Percentiles rank a stretch among this genome's conserved stretches.
phyloP scores from a whole-genome alignment of 345 rosid genomes.

The Salix koriyanagi region DNA sequence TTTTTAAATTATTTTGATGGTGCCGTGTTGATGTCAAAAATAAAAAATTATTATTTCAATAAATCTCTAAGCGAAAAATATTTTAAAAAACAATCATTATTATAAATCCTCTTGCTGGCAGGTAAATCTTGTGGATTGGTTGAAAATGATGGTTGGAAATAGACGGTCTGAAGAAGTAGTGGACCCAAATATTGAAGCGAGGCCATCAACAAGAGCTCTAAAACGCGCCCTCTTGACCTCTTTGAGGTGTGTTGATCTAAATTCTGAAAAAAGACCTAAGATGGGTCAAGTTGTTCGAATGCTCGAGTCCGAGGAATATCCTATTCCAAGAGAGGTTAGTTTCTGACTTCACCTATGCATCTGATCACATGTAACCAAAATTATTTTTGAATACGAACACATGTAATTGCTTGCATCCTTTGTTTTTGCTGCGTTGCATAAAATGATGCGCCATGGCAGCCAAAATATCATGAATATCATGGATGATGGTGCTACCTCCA shows the following conservation, averaged over 20 bases:
- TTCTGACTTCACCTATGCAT: background rate
- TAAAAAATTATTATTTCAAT: too few relatives aligned
- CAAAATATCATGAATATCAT: background rate
- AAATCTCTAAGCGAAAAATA: too few relatives aligned
- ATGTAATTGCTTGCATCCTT: background rate
- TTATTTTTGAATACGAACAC: background rate
- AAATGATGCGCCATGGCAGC: background rate
- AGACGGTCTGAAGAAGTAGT: slow-evolving; percentile 90
- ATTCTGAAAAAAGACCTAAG: slow-evolving; percentile 85
- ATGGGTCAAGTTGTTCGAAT: slow-evolving; percentile 99
- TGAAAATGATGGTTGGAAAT: slow-evolving; percentile 96
- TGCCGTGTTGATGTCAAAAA: too few relatives aligned
- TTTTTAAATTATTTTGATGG: too few relatives aligned
- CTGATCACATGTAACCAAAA: background rate
- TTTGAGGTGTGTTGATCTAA: slow-evolving; percentile 92
- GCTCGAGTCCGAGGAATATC: slow-evolving; percentile 97
- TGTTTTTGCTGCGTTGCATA: background rate
- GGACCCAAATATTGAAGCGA: slow-evolving; percentile 78
- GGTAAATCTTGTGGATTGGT: slow-evolving; percentile 98
- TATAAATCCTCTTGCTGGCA: slow-evolving; percentile 22
- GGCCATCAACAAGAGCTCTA: slow-evolving; percentile 82
- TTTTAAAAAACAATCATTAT: too few relatives aligned
- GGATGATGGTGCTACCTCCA: background rate
- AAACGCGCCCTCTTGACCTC: slow-evolving; percentile 93
- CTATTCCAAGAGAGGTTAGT: slow-evolving; percentile 89